Evolutionary conservation across 139 green algal genomes (phyloP).

Genomic region (Micromonas pusilla): DNA sequence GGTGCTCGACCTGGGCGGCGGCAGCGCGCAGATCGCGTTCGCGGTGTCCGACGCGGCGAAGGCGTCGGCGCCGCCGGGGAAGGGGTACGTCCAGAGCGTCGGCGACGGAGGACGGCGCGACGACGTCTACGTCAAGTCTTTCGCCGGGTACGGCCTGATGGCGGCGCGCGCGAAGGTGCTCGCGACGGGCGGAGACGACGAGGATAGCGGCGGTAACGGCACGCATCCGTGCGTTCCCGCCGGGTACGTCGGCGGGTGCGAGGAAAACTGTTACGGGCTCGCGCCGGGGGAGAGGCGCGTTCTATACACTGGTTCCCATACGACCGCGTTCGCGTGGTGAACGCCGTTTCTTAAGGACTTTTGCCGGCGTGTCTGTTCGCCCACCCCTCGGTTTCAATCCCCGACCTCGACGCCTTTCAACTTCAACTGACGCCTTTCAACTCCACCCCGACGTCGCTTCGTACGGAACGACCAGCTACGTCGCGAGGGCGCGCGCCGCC

Average conservation of each 20-base stretch:
- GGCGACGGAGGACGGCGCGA: too few relatives aligned
- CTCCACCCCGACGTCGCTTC: too few relatives aligned
- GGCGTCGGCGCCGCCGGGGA: constrained; percentile 39
- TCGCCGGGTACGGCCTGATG: constrained; percentile 95
- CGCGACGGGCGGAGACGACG: constrained; percentile 20
- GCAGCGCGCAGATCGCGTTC: constrained; percentile 81
- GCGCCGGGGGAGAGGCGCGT: neutral
- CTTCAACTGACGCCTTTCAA: too few relatives aligned
- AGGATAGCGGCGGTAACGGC: neutral
- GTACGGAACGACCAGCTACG: too few relatives aligned
- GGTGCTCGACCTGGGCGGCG: constrained; percentile 79
- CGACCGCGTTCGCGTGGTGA: too few relatives aligned
- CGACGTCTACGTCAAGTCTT: constrained; percentile 93
- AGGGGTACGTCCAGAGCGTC: constrained; percentile 34
- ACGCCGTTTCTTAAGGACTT: too few relatives aligned
- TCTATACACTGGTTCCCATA: too few relatives aligned
- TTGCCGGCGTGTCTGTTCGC: too few relatives aligned
- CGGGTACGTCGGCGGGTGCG: neutral
- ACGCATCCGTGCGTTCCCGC: neutral
- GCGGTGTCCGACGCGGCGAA: constrained; percentile 34
- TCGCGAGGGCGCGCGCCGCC: neutral
- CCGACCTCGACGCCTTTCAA: too few relatives aligned
- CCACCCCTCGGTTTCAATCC: too few relatives aligned
- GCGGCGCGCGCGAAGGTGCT: constrained; percentile 81
- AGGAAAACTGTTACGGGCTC: constrained; percentile 9